A percentile compares a stretch with the other conserved stretches of the same genome.
Conservation (phyloP, 2,329 filamentous ascomycete species). For the Neonectria sp. region DNA sequence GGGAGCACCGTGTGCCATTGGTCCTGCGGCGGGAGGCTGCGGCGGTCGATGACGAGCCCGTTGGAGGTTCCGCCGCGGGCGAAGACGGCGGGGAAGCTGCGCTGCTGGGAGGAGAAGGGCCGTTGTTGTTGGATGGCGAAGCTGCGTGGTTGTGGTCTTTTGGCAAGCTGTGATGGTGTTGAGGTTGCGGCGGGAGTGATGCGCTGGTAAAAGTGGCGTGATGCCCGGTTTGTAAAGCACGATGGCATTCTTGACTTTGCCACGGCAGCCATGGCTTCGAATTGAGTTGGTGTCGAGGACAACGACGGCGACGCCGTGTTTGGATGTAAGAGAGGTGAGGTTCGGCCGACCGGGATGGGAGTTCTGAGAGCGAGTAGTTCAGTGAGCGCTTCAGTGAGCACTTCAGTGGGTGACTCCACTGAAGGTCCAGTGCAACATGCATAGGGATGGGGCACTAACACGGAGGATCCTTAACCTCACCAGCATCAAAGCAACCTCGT, state of each 20-base stretch:
- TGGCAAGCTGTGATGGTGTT: neutral
- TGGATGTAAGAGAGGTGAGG: neutral
- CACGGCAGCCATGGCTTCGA: neutral
- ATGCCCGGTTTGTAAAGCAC: neutral
- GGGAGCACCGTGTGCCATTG: slow-evolving; percentile 67
- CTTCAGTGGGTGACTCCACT: neutral
- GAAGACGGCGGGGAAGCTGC: slow-evolving; percentile 58
- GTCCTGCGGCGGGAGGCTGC: slow-evolving; percentile 53
- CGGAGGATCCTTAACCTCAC: neutral
- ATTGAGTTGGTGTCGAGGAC: neutral
- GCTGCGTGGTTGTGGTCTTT: neutral
- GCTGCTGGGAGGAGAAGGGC: slow-evolving; percentile 29
- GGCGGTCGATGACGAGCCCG: slow-evolving; percentile 67
- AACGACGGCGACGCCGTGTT: neutral
- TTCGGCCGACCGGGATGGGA: slow-evolving; percentile 6
- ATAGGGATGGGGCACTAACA: neutral
- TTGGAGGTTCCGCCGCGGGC: slow-evolving; percentile 78
- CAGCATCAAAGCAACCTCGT: neutral
- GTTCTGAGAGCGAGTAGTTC: neutral
- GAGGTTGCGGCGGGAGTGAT: slow-evolving; percentile 7
- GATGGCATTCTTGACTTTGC: neutral
- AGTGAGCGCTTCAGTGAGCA: neutral
- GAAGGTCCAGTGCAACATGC: neutral
- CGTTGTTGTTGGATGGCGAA: slow-evolving; percentile 18
- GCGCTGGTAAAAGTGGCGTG: slow-evolving; percentile 19